Base-by-base conservation (phyloP, 164 flowering plant species). In the Santalum album region DNA sequence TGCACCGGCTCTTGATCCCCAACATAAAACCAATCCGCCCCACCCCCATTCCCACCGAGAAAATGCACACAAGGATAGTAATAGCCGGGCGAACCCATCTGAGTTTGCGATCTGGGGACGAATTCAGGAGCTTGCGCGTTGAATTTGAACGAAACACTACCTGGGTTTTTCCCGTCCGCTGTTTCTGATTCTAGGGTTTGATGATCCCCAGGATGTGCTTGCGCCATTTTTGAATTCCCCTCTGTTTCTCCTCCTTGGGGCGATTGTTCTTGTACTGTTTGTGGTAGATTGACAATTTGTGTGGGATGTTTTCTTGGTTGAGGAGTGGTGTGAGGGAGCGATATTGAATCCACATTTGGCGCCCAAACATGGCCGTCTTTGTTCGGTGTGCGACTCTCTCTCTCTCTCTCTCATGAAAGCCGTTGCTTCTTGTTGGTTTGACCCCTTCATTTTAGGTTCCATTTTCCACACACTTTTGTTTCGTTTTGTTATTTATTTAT, bases 41-140 rank as follows among this genome's bases (percentile, higher is more conserved):
- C 34, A 29, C 34, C 34, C 29, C 55, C 49, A 21, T 51, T 25
- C 11, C 70, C 80, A 51, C 77, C 80, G 16, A 81, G 61, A 51
- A 74, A 77, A 20, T 75, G 86, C 40, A 80, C 72, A 34, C 66
- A 90, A 0, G 96, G 97, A 53, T 82, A 75, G 58, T 71, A 71
- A 61, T 80, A 89, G 16, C 83, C 80, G 0, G 90, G 68, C 83
- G 66, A 69, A 4, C 4, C 34, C 9, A 3, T 4, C 34, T 29
- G 9, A 3, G 34, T 29, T 16, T 72, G 83, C 14, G 90, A 65
- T 60, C 83, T 80, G 1, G 99, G 99, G 26, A 89, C 83, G 47
- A 94, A 94, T 68, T 87, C 97, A 11, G 92, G 87, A 0, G 99
- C 99, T 26, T 84, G 81, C 1, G 77, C 99, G 58, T 90, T 90